Evolutionary conservation across 2,329 filamentous ascomycete species (phyloP).

Genomic region (Septoria petroselini): DNA sequence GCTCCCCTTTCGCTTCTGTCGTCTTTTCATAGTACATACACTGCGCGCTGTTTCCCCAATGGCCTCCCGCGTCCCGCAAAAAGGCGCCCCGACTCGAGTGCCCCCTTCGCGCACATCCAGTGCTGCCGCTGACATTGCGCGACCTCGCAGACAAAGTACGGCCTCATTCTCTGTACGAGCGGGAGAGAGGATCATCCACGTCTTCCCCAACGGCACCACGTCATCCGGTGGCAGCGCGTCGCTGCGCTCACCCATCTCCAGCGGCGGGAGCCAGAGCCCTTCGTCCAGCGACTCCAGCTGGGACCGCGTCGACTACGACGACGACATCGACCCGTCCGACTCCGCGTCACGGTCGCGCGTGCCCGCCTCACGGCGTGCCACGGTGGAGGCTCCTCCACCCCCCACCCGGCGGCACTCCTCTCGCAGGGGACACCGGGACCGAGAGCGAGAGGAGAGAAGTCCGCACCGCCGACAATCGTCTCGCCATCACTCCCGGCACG

Average conservation of each 20-base stretch:
- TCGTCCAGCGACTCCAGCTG: slow-evolving; percentile 33
- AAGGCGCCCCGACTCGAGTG: slow-evolving; percentile 20
- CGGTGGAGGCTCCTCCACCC: slow-evolving; percentile 37
- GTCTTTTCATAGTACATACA: not conserved
- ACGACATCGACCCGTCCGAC: slow-evolving; percentile 50
- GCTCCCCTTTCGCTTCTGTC: slow-evolving; percentile 8
- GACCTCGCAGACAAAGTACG: slow-evolving; percentile 23
- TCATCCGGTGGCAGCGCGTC: slow-evolving; percentile 36
- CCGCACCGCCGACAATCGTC: slow-evolving; percentile 29
- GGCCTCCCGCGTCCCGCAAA: slow-evolving; percentile 22
- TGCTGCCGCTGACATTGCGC: slow-evolving; percentile 26
- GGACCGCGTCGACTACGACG: slow-evolving; percentile 34
- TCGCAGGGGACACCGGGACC: slow-evolving; percentile 32
- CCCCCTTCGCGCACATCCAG: slow-evolving; percentile 18
- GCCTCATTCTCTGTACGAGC: slow-evolving; percentile 26
- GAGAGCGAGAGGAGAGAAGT: slow-evolving; percentile 22
- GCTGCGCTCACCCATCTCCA: slow-evolving; percentile 32
- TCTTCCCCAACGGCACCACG: slow-evolving; percentile 27
- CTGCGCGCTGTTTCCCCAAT: slow-evolving; percentile 19
- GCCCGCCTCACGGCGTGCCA: slow-evolving; percentile 34
- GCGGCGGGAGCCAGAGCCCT: slow-evolving; percentile 29
- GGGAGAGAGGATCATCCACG: slow-evolving; percentile 29
- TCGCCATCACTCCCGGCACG: slow-evolving; percentile 28
- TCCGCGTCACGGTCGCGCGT: slow-evolving; percentile 47
- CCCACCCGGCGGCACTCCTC: slow-evolving; percentile 41